phyloP scores from a whole-genome alignment of 2,329 filamentous ascomycete genomes.

The Monilinia aucupariae region DNA sequence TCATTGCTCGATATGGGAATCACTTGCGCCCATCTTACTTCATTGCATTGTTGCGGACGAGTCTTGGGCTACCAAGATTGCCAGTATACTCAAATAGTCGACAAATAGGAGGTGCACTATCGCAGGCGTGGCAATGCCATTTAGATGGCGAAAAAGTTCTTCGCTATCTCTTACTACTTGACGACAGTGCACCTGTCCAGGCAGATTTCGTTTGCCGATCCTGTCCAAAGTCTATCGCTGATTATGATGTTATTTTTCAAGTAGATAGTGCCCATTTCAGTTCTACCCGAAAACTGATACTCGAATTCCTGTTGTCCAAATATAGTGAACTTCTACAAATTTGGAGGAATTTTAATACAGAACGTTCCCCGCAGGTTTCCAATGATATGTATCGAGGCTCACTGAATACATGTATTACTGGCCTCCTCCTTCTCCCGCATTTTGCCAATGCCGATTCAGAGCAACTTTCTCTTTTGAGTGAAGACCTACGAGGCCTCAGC shows the following conservation, averaged over 20 bases:
- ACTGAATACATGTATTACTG: conserved; percentile 29
- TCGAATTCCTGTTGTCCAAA: conserved; percentile 33
- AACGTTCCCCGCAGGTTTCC: conserved; percentile 28
- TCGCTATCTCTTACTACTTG: conserved; percentile 52
- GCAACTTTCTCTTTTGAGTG: conserved; percentile 23
- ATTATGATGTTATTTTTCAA: conserved; percentile 17
- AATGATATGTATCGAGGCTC: conserved; percentile 30
- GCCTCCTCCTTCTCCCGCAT: conserved; percentile 28
- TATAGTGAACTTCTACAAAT: conserved; percentile 26
- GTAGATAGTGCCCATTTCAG: conserved; percentile 31
- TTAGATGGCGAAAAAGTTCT: conserved; percentile 41
- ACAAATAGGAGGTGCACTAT: conserved; percentile 29
- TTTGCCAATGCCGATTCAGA: conserved; percentile 21
- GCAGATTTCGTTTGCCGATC: conserved; percentile 19
- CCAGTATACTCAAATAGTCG: conserved; percentile 11
- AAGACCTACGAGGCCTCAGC: conserved; percentile 20
- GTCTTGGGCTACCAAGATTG: conserved; percentile 49
- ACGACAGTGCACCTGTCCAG: conserved; percentile 22
- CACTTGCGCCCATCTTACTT: conserved; percentile 63
- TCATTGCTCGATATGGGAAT: conserved; percentile 57
- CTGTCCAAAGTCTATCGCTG: conserved; percentile 24
- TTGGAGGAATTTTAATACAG: conserved; percentile 27
- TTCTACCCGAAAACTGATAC: conserved; percentile 29
- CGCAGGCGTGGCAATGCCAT: conserved; percentile 33
- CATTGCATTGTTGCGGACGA: conserved; percentile 62